Evolutionary conservation across 495 filamentous ascomycete genomes (phyloP), one percentile per base, ranked within the genome.

Genomic region (Amorphotheca resinae): DNA sequence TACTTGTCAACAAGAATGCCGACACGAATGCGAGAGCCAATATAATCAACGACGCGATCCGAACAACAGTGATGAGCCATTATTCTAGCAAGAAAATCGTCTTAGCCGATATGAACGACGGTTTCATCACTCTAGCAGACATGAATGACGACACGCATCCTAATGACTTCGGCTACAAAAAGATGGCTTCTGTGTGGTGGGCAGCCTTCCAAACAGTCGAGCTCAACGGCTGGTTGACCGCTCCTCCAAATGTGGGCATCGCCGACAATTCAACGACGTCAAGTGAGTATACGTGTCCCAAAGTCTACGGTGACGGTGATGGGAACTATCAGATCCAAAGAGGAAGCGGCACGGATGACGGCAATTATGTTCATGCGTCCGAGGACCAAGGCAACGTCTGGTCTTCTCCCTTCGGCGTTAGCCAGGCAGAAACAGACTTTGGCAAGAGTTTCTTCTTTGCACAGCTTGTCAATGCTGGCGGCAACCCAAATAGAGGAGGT

Each of bases 151-250:
- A 9, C 9, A 21, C 20, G 5, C 36, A 39, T 39, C 15, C 36
- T 21, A 39, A 18, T 39, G 8, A 6, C 8, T 14, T 9, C 7
- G 15, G 20, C 9, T 23, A 22, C 36, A 9, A 9, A 6, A 9
- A 53, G 30, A 63, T 67, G 64, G 64, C 65, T 6, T 47, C 53
- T 0, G 61, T 65, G 0, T 65, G 59, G 62, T 62, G 58, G 56
- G 53, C 49, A 0, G 59, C 56, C 7, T n/a, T n/a, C n/a, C n/a
- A n/a, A n/a, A n/a, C n/a, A n/a, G n/a, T n/a, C n/a, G n/a, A n/a
- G n/a, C n/a, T n/a, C n/a, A n/a, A n/a, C n/a, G n/a, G n/a, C n/a
- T n/a, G n/a, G n/a, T n/a, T n/a, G n/a, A n/a, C n/a, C n/a, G n/a
- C n/a, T n/a, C n/a, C n/a, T n/a, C n/a, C n/a, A n/a, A n/a, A n/a